Base-by-base conservation (phyloP, 2,329 filamentous ascomycete genomes). In the Pseudocercospora pini-densiflorae region DNA sequence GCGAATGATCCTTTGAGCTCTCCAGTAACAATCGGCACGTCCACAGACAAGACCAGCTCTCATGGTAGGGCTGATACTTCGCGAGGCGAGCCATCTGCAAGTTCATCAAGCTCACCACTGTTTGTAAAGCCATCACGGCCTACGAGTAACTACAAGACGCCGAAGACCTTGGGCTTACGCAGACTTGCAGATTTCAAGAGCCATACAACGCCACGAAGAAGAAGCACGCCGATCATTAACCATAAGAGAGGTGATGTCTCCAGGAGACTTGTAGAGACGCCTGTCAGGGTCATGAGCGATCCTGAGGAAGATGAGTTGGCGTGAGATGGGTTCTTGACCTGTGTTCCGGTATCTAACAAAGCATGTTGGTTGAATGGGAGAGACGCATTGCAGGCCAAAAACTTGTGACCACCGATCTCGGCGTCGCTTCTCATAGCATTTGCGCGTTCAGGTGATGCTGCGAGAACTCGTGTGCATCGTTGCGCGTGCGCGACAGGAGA, bases 171-270 rank as follows among this genome's bases (percentile, higher is more conserved):
- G 33, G 55, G 57, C 55, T 40, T 54, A 36, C 47, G 51, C 58
- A 62, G 64, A n/a, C 49, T 68, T 29, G 58, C 67, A 43, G 62
- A 57, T 33, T 27, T 63, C n/a, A 65, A 57, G 47, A 64, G 55
- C 23, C 53, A 64, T n/a, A 43, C 55, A 24, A 53, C 62, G 51
- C 53, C 57, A 21, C 45, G 19, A 59, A 63, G 58, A 27, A 33
- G 40, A 14, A 63, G 45, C 59, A 64, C 65, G 40, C 40, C 61
- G 14, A 64, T 59, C 53, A 62, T 59, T 31, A 61, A 61, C 27
- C 45, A 58, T 36, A 67, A 58, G 21, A 31, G 55, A 8, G 51
- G 51, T 16, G 10, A 31, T 31, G 8, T 29, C 16, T n/a, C 16
- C 16, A 43, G 40, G n/a, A 43, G 40, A 43, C 5, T 43, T 9